A percentile compares a stretch with the other conserved stretches of the same genome.
Conservation (phyloP, 2,329 filamentous ascomycete species). For the Cercospora sp. region DNA sequence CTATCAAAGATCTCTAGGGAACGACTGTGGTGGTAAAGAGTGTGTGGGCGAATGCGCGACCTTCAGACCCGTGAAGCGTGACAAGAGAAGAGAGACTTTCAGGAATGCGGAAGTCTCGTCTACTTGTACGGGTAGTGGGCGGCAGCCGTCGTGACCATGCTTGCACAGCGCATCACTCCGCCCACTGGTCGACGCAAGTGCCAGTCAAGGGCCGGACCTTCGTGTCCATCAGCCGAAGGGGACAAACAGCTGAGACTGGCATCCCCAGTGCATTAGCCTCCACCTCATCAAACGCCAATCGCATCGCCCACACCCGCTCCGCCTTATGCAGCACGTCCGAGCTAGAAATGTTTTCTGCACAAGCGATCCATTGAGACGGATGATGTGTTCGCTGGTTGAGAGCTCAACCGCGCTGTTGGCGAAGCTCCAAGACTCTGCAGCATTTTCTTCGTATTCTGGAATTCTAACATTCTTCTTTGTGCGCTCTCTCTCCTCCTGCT, state of each 20-base stretch:
- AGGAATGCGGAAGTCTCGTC: conserved; percentile 18
- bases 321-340: conserved; percentile 16
- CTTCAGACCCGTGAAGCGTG: conserved; percentile 33
- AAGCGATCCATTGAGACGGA: conserved; percentile 15
- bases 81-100: conserved; percentile 12
- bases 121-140: conserved; percentile 23
- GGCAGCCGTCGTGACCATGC: conserved; percentile 10
- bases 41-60: conserved; percentile 28
- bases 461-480: not conserved
- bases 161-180: conserved; percentile 13
- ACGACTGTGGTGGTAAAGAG: conserved; percentile 27
- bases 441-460: not conserved
- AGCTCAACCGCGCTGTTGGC: conserved; percentile 6
- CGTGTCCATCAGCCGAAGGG: conserved; percentile 10
- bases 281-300: conserved; percentile 20
- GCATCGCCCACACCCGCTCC: conserved; percentile 14
- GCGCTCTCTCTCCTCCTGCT: not conserved
- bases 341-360: conserved; percentile 21
- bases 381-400: conserved; percentile 13
- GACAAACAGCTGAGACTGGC: conserved; percentile 5
- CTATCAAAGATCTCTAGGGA: conserved; percentile 32
- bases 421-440: not conserved
- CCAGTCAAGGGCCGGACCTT: conserved; percentile 19
- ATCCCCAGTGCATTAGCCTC: conserved; percentile 16
- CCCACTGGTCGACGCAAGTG: conserved; percentile 10